Conservation (phyloP, 2,329 filamentous ascomycete species). For the Neoarthrinium moseri region DNA sequence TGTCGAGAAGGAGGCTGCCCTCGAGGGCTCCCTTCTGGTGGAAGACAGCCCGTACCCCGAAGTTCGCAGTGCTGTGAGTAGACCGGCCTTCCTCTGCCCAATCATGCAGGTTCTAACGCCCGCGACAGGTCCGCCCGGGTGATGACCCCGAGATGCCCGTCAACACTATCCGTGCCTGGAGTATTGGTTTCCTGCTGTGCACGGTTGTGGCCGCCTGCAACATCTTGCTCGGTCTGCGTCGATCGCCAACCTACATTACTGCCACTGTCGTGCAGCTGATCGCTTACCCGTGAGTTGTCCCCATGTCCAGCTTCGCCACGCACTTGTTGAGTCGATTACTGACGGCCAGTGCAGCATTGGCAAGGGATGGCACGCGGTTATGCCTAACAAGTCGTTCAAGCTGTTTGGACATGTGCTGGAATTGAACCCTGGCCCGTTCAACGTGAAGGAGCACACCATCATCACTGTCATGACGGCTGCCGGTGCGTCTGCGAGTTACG, state of each 20-base stretch:
- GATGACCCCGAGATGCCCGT: conserved; percentile 47
- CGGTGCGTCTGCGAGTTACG: conserved; percentile 31
- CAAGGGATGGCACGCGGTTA: conserved; percentile 1
- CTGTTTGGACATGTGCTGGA: conserved; percentile 9
- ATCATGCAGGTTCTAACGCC: background rate
- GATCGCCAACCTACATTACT: conserved; percentile 58
- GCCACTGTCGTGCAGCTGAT: conserved; percentile 63
- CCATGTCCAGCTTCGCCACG: no score
- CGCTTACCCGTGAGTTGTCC: conserved; percentile 46
- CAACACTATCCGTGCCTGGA: conserved; percentile 65
- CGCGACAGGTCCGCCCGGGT: conserved; percentile 13
- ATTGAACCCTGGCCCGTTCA: conserved; percentile 40
- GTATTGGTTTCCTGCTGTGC: conserved; percentile 58
- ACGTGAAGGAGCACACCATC: conserved; percentile 49
- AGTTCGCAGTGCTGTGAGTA: conserved; percentile 59
- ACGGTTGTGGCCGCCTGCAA: conserved; percentile 63
- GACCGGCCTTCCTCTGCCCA: background rate
- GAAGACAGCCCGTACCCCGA: conserved; percentile 69
- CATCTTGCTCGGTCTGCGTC: conserved; percentile 59
- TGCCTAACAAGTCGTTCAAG: background rate
- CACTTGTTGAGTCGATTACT: no score
- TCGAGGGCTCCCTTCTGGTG: conserved; percentile 58
- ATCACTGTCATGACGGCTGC: conserved; percentile 44
- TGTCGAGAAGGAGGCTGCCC: conserved; percentile 53
- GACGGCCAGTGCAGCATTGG: background rate